Percentiles rank a stretch among this genome's conserved stretches.
Evolutionary conservation across 2,329 filamentous ascomycete genomes (phyloP).

Genomic region (Penicillium sp.): DNA sequence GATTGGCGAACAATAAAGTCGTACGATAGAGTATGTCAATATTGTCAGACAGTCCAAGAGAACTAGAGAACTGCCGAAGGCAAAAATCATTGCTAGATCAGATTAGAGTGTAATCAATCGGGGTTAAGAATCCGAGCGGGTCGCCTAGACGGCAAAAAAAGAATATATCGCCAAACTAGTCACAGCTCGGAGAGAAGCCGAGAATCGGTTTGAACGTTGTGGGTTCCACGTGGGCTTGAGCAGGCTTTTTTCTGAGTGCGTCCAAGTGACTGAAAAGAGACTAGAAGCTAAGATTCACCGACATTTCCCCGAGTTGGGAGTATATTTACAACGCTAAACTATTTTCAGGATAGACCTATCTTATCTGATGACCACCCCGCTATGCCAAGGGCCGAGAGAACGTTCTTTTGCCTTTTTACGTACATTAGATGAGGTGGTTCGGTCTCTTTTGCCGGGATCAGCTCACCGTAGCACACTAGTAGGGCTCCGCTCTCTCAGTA

Average conservation of each 20-base stretch:
- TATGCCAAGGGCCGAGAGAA: not conserved
- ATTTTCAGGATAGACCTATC: constrained; percentile 2
- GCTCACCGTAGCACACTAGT: not conserved
- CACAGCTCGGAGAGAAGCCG: not conserved
- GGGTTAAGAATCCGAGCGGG: not conserved
- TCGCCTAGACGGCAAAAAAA: not conserved
- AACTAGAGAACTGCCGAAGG: not conserved
- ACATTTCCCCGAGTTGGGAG: constrained; percentile 1
- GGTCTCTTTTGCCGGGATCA: not conserved
- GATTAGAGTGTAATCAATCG: not conserved
- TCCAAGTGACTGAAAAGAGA: not conserved
- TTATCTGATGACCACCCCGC: constrained; percentile 13
- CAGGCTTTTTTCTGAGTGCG: not conserved
- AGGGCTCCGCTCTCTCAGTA: not conserved
- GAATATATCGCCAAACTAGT: not conserved
- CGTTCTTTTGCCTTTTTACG: not conserved
- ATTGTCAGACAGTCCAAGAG: not conserved
- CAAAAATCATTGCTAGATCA: no score
- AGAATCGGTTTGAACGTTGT: not conserved
- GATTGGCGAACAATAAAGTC: not conserved
- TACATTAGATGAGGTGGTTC: not conserved
- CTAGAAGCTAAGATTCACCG: constrained; percentile 6
- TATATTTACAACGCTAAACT: not conserved
- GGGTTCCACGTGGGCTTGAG: not conserved
- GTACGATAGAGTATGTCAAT: not conserved